Base-by-base conservation (phyloP, 2,329 filamentous ascomycete genomes). In the Ascochyta lentis region DNA sequence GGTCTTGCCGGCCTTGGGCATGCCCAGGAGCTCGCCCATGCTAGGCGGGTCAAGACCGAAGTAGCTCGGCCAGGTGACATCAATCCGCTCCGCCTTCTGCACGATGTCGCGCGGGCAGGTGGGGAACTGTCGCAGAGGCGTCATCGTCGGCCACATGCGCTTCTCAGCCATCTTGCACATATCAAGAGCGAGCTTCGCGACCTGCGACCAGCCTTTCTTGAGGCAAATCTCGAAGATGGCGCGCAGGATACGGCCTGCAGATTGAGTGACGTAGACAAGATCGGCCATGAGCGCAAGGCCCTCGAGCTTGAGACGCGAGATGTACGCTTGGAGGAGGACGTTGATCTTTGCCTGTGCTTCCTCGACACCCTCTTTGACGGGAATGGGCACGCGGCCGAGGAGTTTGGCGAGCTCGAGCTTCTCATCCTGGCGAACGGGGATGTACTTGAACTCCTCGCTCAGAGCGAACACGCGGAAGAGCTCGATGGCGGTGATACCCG, bases 111-210 rank as follows among this genome's bases (percentile, higher is more conserved):
- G 83, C 3, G 93, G 87, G 70, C 92, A 96, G n/a, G 56, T 64
- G 9, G 71, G 70, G 71, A 99, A 99, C 70, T 99, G 95, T 49
- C 95, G 87, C 29, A 99, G 82, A 10, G 96, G 95, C 34, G 92
- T 91, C 95, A 98, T 99, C 6, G 94, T 98, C 13, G 94, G 93
- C 95, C 95, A 99, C 96, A 99, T 99, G 45, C 96, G 86, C 82
- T 96, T 96, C 80, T 99, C 95, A 0, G 94, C 95, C 92, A 96
- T 98, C 80, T 99, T 99, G 80, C 96, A 99, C 49, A 99, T 84
- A 67, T 96, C 91, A 38, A 99, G 81, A 0, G 95, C 93, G 59
- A 90, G 92, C 79, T 95, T 96, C 8, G 95, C 91, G 3, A 98
- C 95, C 15, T 88, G 89, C 0, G 95, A 87, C 94, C 94, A 99